Conservation (phyloP, 331 rosid genomes). For the Prunus yedoensis region DNA sequence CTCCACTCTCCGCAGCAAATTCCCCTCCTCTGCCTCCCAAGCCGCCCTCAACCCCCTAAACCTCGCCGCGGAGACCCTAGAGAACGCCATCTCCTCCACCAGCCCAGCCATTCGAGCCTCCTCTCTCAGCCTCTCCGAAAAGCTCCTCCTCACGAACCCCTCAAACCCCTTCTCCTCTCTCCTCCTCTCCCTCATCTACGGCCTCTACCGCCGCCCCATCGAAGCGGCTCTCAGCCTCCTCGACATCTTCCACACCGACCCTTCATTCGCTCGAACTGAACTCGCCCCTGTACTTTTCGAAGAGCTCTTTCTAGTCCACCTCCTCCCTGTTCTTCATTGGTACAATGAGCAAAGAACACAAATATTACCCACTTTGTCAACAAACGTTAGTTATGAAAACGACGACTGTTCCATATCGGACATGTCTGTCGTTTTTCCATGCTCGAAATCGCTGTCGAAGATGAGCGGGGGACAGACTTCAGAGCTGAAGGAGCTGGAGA, state of each 20-base stretch:
- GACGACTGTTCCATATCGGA: slow-evolving; percentile 36
- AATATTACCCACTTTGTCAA: slow-evolving; percentile 31
- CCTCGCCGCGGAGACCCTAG: slow-evolving; percentile 54
- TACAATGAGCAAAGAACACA: slow-evolving; percentile 53
- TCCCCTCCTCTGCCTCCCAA: slow-evolving; percentile 15
- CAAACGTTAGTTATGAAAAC: neutral
- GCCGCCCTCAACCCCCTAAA: slow-evolving; percentile 40
- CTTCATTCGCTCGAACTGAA: slow-evolving; percentile 61
- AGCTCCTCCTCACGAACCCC: slow-evolving; percentile 55
- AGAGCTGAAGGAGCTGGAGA: slow-evolving; percentile 66
- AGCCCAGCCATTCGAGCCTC: slow-evolving; percentile 39
- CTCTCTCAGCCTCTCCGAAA: slow-evolving; percentile 60
- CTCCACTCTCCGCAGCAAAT: slow-evolving; percentile 32
- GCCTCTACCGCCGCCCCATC: slow-evolving; percentile 37
- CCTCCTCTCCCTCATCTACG: slow-evolving; percentile 57
- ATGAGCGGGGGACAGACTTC: slow-evolving; percentile 63
- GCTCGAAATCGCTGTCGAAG: slow-evolving; percentile 53
- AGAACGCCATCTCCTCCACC: slow-evolving; percentile 48
- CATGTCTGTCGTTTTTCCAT: slow-evolving; percentile 34
- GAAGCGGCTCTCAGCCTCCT: slow-evolving; percentile 57
- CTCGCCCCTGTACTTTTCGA: slow-evolving; percentile 62
- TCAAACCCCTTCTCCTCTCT: slow-evolving; percentile 47
- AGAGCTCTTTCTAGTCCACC: slow-evolving; percentile 59
- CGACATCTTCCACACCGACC: slow-evolving; percentile 42
- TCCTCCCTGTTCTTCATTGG: slow-evolving; percentile 54